Base-by-base conservation (phyloP, 805 yeast genomes). In the Saccharomycopsis schoenii region DNA sequence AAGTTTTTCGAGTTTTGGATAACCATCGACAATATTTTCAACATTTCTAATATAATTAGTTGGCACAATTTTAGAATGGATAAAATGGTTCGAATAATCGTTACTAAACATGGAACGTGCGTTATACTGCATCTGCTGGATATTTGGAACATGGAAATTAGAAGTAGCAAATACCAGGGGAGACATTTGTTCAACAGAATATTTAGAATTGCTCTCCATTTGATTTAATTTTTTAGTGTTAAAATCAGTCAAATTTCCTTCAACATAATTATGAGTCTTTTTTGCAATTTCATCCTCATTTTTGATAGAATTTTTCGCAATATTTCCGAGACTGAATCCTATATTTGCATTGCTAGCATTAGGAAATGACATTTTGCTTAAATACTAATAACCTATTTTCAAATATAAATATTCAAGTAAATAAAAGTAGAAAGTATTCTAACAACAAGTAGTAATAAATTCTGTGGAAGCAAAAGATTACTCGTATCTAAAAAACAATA, bases 1-100 rank as follows among this genome's bases (percentile, higher is more conserved):
- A 40, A 92, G 73, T 66, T 77, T 79, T 66, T 85, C 88, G 17
- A 92, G 76, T 68, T 88, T 88, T 1, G 97, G 97, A 66, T 92
- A 92, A 1, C 97, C 97, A 59, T 82, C 86, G 0, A 86, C 82
- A 1, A 92, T 85, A 60, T 82, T 80, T 40, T 76, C 74, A 1
- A 82, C 76, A 70, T 92, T 92, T 59, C 86, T 77, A 25, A 92
- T 83, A 67, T 79, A 83, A 25, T 74, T 75, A 55, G 83, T 84
- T 0, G 97, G 96, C 3, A 81, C 71, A 6, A 76, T 73, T 0
- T 85, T 86, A 0, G 85, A 75, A 66, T 85, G 88, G 42, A 90
- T 73, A 67, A 82, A 86, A 65, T 84, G 75, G 65, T 87, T 84
- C 1, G 91, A 77, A 68, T 85, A 89, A 70, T 91, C 96, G 68